Evolutionary conservation across 208 protist genomes (phyloP), one percentile per base, ranked within the genome.

Genomic region (Trypanosoma melophagium): DNA sequence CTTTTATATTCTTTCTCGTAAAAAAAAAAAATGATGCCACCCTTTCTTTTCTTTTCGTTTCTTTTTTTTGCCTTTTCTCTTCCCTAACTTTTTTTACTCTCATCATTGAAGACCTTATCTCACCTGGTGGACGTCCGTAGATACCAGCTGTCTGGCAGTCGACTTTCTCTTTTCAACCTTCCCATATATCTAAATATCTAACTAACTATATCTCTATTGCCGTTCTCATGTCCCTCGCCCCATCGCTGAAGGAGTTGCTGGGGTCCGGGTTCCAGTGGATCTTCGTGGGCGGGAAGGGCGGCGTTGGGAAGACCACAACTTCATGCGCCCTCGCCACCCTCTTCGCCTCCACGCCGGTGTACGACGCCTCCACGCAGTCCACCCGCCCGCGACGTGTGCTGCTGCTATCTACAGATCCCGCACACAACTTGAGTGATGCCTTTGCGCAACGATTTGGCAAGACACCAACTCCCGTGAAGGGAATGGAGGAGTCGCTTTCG

Each of bases 341-440:
- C 22, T 77, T 99, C n/a, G 81, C 98, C 10, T 89, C 94, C 38
- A 85, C 84, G 0, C 74, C 95, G 19, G 57, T 86, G 17, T 12
- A 25, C 1, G 80, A 84, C 31, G 49, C 40, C 9, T 28, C 24
- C 13, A 58, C 56, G 1, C 54, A 62, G 12, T 74, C 44, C 44
- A 51, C 41, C 8, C 87, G 74, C 16, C 75, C 60, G 19, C 76
- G 92, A 40, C 84, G 56, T 13, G 97, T 99, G 16, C 79, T 99
- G 14, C 67, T 99, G 13, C 95, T 99, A 35, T 99, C 98, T 7
- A 99, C 98, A 1, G 98, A 99, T 80, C 98, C 98, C 45, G 98
- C 98, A 14, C 98, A 99, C 84, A 99, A 99, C 76, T 74, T 99
- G 13, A 97, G 84, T 52, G 98, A 99, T 80, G 98, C 98, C 35